Base-by-base conservation (phyloP, 2,329 filamentous ascomycete genomes). In the Phoma herbarum region DNA sequence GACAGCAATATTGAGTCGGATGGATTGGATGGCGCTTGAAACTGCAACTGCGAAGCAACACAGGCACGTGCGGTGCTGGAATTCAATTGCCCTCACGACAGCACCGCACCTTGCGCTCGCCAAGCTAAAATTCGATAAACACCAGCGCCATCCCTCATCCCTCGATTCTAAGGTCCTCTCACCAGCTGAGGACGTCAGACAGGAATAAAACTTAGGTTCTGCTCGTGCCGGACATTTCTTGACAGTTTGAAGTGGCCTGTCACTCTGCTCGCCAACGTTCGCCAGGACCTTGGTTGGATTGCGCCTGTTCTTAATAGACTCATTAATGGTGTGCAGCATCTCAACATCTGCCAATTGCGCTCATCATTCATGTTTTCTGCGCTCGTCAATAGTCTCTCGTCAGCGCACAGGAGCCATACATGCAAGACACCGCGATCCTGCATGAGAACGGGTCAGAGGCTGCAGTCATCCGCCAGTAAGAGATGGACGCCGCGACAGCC, bases 61-160 rank as follows among this genome's bases (percentile, higher is more conserved):
- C 47, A 46, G 35, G 52, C 55, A 57, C 55, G 48, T 52, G 48
- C 26, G 23, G 14, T 35, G 37, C 42, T 55, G 57, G 52, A 59
- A 59, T 59, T 51, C 39, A 39, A 29, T 28, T 59, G 33, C 31
- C 39, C 39, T 52, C 48, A 31, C 42, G 35, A 35, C 43, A 52
- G 52, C 41, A 50, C 53, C 35, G 35, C 35, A 16, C 10, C 35
- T 49, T 50, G 33, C 45, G 50, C 33, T 51, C 33, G 57, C 57
- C 57, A 59, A 59, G 57, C 41, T 14, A 6, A 55, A 59, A 55
- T 60, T 56, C 57, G 29, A 60, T 60, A 60, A 60, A 60, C 50
- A 47, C 47, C 52, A 54, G 39, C 56, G 50, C 50, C 50, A 54
- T 42, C 50, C 31, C 22, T 59, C 50, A 41, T 39, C 50, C 50